Percentiles rank a stretch among this genome's conserved stretches.
Conservation (phyloP, 352 stramenopile species). For the Globisporangium radiosum region DNA sequence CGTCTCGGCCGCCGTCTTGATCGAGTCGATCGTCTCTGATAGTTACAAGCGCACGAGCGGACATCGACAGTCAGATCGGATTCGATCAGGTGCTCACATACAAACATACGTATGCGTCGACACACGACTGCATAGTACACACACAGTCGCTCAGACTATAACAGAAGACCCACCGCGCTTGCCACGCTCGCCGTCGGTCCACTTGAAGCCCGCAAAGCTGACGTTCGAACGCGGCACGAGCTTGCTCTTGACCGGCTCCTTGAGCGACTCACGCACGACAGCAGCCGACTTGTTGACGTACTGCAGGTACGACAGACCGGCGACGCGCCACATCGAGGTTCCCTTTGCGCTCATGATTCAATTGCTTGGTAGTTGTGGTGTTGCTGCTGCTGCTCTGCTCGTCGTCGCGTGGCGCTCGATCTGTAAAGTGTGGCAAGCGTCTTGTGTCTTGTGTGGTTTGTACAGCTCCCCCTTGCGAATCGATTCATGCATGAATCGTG, state of each 20-base stretch:
- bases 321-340: conserved; percentile 84
- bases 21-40: conserved; percentile 67
- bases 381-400: background rate
- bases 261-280: conserved; percentile 67
- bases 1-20: conserved; percentile 75
- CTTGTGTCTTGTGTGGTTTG: no score
- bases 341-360: conserved; percentile 58
- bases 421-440: conserved; percentile 3
- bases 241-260: conserved; percentile 87
- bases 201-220: conserved; percentile 84
- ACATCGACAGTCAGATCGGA: background rate
- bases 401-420: background rate
- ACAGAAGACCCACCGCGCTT: conserved; percentile 43
- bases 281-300: conserved; percentile 83
- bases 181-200: conserved; percentile 73
- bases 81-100: background rate
- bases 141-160: background rate
- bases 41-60: background rate
- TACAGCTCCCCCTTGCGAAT: no score
- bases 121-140: background rate
- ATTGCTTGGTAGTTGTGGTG: conserved; percentile 10
- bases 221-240: conserved; percentile 62
- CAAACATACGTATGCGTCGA: background rate
- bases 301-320: conserved; percentile 83
- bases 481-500: no score